A percentile compares a stretch with the other conserved stretches of the same genome.
These are phyloP conservation scores for Sextonia rubra DNA, from an alignment of 164 flowering plant species.

Conservation along the genomic window DNA sequence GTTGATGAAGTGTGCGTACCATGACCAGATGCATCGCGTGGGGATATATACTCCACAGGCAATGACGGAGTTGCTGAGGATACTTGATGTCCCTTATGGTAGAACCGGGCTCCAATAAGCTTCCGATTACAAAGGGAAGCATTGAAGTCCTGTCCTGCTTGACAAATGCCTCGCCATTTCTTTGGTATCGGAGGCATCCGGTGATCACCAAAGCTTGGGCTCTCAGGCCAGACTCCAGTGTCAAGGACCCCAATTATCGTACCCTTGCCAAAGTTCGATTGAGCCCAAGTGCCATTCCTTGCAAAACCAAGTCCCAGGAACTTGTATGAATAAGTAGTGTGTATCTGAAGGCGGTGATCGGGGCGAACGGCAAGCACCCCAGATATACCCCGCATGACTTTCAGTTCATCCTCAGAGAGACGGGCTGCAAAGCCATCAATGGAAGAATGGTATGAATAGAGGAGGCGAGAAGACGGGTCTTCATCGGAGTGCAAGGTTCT, in stretches of 20 bases:
- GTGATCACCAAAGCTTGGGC: constrained; percentile 70
- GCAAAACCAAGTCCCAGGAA: constrained; percentile 53
- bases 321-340: constrained; percentile 78
- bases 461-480: constrained; percentile 46
- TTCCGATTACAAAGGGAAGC: constrained; percentile 64
- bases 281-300: constrained; percentile 31
- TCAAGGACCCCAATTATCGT: constrained; percentile 79
- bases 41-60: constrained; percentile 52
- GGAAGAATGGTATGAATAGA: constrained; percentile 67
- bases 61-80: constrained; percentile 26
- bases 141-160: constrained; percentile 57
- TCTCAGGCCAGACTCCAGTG: constrained; percentile 94
- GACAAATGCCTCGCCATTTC: constrained; percentile 78
- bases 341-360: constrained; percentile 43
- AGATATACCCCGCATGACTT: constrained; percentile 24
- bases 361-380: constrained; percentile 61
- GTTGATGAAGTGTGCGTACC: constrained; percentile 96
- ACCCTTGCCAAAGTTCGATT: constrained; percentile 51
- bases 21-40: constrained; percentile 82
- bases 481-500: constrained; percentile 32
- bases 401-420: constrained; percentile 45
- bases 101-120: constrained; percentile 84
- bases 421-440: constrained; percentile 89
- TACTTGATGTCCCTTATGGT: constrained; percentile 55
- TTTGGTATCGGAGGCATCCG: constrained; percentile 67